Evolutionary conservation across 345 rosid genomes (phyloP).

Genomic region (Trapa incisa): DNA sequence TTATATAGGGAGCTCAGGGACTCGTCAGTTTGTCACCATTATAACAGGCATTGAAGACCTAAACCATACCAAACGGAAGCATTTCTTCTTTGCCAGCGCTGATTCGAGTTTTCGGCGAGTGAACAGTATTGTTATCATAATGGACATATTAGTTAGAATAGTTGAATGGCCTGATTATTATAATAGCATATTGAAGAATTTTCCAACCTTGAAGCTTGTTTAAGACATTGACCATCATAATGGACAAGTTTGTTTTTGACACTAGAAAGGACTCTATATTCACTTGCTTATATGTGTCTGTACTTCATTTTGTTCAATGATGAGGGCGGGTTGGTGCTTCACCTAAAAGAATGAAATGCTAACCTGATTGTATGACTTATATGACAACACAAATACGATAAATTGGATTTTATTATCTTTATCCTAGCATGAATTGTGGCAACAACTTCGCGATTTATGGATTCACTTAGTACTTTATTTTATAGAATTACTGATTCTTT

Average conservation of each 20-base stretch:
- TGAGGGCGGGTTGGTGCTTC: no score
- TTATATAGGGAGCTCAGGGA: no score
- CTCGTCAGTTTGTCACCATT: no score
- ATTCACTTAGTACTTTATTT: not conserved
- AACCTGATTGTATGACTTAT: not conserved
- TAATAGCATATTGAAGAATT: not conserved
- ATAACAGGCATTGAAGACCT: no score
- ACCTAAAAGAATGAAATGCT: not conserved
- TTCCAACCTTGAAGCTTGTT: not conserved
- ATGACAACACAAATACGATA: not conserved
- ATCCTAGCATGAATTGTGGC: no score
- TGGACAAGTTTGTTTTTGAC: not conserved
- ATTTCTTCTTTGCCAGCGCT: no score
- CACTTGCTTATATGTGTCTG: not conserved
- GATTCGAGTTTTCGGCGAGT: no score
- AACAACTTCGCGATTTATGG: not conserved
- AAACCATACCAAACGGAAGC: no score
- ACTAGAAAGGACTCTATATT: not conserved
- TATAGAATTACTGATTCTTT: not conserved
- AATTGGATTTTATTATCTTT: not conserved
- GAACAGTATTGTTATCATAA: no score
- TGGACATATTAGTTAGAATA: not conserved
- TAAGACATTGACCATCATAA: not conserved
- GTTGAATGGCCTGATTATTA: not conserved
- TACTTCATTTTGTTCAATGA: not conserved